These are phyloP conservation scores for Actinidia chinensis DNA, from an alignment of 179 eudicot genomes.

Conservation along the genomic window DNA sequence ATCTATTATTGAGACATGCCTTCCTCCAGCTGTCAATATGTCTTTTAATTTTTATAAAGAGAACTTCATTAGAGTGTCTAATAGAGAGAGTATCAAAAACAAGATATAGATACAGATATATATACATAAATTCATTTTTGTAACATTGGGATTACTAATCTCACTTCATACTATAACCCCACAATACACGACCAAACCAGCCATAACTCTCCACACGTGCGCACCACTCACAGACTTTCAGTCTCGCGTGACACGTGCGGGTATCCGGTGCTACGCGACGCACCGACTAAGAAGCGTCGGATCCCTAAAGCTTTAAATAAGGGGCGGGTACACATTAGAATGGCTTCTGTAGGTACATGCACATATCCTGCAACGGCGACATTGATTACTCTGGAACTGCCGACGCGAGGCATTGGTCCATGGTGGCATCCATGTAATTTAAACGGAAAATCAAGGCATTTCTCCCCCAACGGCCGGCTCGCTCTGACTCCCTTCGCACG, in stretches of 20 bases:
- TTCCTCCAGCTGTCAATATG: too few species aligned
- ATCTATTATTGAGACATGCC: too few species aligned
- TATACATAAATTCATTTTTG: not conserved
- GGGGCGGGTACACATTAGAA: constrained; percentile 17
- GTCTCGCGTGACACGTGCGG: constrained; percentile 26
- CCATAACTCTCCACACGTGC: constrained; percentile 18
- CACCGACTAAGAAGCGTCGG: not conserved
- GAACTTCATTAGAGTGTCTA: too few species aligned
- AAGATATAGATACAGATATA: too few species aligned
- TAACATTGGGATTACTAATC: not conserved
- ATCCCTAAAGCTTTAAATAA: too few species aligned
- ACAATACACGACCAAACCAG: too few species aligned
- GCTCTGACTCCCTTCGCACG: constrained; percentile 52
- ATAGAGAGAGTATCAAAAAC: too few species aligned
- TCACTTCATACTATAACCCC: constrained; percentile 7
- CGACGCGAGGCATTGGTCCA: constrained; percentile 21
- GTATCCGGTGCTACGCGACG: constrained; percentile 8
- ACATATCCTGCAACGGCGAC: constrained; percentile 51
- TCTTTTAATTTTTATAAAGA: too few species aligned
- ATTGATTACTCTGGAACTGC: too few species aligned
- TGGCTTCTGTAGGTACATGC: constrained; percentile 43
- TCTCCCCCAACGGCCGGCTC: constrained; percentile 37
- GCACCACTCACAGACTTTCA: constrained; percentile 24
- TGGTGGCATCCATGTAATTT: constrained; percentile 36
- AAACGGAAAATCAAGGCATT: constrained; percentile 39